Conservation (phyloP, 257 asterid species). For the Lycium barbarum region DNA sequence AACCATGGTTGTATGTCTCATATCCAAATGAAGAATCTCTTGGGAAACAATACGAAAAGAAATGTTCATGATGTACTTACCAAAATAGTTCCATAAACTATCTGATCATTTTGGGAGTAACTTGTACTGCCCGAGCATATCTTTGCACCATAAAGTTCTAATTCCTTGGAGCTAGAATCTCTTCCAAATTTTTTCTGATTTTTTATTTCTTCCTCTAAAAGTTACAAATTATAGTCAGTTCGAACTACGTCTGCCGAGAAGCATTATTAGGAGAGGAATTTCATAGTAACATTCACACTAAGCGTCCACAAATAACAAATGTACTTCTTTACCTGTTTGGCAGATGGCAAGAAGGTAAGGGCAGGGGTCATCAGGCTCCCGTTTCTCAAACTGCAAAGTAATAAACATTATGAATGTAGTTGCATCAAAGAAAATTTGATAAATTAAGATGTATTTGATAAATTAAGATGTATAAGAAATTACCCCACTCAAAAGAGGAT, state of each 20-base stretch:
- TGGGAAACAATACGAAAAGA: not conserved
- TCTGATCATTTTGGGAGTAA: slow-evolving; percentile 12
- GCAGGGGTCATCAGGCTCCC: slow-evolving; percentile 53
- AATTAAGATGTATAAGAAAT: slow-evolving; percentile 12
- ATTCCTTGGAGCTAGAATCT: slow-evolving; percentile 25
- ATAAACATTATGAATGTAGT: not conserved
- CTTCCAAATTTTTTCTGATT: not conserved
- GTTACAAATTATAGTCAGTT: slow-evolving; percentile 8
- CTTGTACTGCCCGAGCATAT: slow-evolving; percentile 19
- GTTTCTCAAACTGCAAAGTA: slow-evolving; percentile 46
- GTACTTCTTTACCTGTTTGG: slow-evolving; percentile 42
- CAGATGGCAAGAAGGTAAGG: slow-evolving; percentile 68
- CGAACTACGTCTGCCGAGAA: not conserved
- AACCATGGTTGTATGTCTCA: not conserved
- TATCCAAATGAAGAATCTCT: not conserved
- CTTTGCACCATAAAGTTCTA: slow-evolving; percentile 23
- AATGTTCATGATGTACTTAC: slow-evolving; percentile 38
- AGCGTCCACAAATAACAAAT: not conserved
- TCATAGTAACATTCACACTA: not conserved
- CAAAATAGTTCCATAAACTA: slow-evolving; percentile 60
- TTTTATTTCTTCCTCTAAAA: not conserved
- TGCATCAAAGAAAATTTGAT: slow-evolving; percentile 23
- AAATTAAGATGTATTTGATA: not conserved
- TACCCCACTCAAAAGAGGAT: slow-evolving; percentile 60
- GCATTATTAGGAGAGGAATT: not conserved